A percentile compares a stretch with the other conserved stretches of the same genome.
These are phyloP conservation scores for Daldinia decipiens DNA, from an alignment of 495 filamentous ascomycete species.

Conservation along the genomic window DNA sequence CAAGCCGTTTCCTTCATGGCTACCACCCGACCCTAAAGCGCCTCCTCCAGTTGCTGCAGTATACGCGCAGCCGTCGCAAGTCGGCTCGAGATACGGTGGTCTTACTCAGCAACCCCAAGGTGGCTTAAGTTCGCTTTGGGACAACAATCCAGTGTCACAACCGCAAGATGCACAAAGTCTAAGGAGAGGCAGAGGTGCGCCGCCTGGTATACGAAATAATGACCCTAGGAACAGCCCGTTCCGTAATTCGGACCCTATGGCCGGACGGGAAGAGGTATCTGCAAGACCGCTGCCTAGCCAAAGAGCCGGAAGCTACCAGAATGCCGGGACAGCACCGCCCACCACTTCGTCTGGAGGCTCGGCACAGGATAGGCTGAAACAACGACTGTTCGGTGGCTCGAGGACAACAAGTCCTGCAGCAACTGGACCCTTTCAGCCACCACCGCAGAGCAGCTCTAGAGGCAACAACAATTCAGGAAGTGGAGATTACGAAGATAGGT, in stretches of 20 bases:
- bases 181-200: constrained; percentile 56
- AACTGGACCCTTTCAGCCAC: constrained; percentile 53
- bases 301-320: constrained; percentile 76
- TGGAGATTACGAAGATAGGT: constrained; percentile 59
- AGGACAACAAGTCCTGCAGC: constrained; percentile 55
- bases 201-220: constrained; percentile 42
- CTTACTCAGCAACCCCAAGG: constrained; percentile 51
- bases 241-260: constrained; percentile 52
- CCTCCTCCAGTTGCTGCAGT: constrained; percentile 64
- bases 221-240: constrained; percentile 45
- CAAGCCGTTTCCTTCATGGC: constrained; percentile 84
- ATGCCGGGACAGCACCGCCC: constrained; percentile 51
- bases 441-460: constrained; percentile 47
- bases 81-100: constrained; percentile 62
- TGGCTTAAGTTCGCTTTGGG: constrained; percentile 84
- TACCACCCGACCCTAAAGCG: constrained; percentile 84
- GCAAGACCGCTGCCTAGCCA: constrained; percentile 75
- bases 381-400: constrained; percentile 60
- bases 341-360: constrained; percentile 47
- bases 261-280: constrained; percentile 50
- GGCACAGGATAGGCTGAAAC: constrained; percentile 62
- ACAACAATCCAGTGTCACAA: constrained; percentile 60
- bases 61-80: constrained; percentile 61
- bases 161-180: constrained; percentile 65
- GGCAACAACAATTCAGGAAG: constrained; percentile 39